These are phyloP conservation scores for Eucalyptus regnans DNA, from an alignment of 345 rosid species.

Conservation along the genomic window DNA sequence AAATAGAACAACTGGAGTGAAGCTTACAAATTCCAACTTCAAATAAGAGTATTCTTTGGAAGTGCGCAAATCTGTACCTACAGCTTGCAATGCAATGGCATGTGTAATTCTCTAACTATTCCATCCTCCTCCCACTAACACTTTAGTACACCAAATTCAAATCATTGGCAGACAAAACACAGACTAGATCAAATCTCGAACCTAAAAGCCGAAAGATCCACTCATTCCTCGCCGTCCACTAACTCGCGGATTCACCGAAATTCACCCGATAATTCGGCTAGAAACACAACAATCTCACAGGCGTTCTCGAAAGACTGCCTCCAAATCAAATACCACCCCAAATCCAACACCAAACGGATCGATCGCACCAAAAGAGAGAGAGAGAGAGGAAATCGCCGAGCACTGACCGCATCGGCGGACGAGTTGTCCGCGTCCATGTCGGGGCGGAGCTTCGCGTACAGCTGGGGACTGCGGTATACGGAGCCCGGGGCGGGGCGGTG, in stretches of 20 bases:
- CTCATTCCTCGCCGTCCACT: neutral
- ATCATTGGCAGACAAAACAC: neutral
- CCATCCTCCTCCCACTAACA: neutral
- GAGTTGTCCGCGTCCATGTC: slow-evolving; percentile 95
- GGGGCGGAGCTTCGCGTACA: slow-evolving; percentile 68
- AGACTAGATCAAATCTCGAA: neutral
- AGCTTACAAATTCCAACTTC: neutral
- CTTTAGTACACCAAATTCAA: neutral
- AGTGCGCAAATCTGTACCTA: neutral
- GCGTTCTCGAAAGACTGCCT: neutral
- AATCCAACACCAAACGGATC: neutral
- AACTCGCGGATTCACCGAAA: neutral
- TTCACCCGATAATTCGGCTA: neutral
- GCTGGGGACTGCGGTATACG: slow-evolving; percentile 82
- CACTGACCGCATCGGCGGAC: slow-evolving; percentile 76
- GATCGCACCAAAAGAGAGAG: neutral
- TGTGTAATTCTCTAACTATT: neutral
- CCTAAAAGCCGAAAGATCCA: neutral
- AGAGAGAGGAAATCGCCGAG: neutral
- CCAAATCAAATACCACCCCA: neutral
- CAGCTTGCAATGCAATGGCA: neutral
- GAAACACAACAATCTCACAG: neutral
- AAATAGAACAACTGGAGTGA: neutral
- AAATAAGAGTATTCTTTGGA: neutral
- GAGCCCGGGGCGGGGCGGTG: slow-evolving; percentile 80